phyloP scores from a whole-genome alignment of 768 basidiomycete genomes.

The Pleurotus cornucopiae region DNA sequence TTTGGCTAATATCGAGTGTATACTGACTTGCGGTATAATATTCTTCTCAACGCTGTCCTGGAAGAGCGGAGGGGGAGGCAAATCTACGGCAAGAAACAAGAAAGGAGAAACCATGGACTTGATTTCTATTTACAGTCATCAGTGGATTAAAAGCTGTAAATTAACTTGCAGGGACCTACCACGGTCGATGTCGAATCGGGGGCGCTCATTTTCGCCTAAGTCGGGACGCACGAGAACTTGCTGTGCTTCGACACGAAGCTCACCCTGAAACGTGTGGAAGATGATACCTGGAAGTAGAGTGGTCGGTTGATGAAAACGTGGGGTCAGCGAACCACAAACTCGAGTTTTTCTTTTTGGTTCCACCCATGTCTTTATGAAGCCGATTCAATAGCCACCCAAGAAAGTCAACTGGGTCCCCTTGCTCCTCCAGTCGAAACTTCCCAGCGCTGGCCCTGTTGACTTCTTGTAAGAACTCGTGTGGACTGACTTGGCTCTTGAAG shows the following conservation, averaged over 20 bases:
- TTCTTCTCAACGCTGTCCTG: conserved; percentile 96
- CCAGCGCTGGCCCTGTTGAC: conserved; percentile 85
- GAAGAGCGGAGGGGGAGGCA: conserved; percentile 96
- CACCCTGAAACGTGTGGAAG: conserved; percentile 92
- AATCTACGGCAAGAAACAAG: conserved; percentile 91
- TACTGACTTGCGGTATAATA: conserved; percentile 96
- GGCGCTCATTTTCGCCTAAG: conserved; percentile 70
- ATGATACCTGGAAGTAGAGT: conserved; percentile 62
- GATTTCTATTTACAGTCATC: conserved; percentile 54
- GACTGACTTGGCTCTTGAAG: conserved; percentile 97
- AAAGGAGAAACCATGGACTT: conserved; percentile 85
- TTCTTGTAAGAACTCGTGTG: conserved; percentile 99
- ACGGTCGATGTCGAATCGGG: conserved; percentile 91
- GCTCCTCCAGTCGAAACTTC: conserved; percentile 89
- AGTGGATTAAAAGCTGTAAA: conserved; percentile 3
- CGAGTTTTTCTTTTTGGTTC: conserved; percentile 87
- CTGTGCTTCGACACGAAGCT: conserved; percentile 89
- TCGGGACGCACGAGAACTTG: conserved; percentile 85
- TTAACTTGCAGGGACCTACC: conserved; percentile 42
- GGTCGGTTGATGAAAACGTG: conserved; percentile 11
- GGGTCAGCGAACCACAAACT: conserved; percentile 48
- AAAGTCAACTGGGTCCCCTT: conserved; percentile 96
- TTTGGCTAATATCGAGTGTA: conserved; percentile 86
- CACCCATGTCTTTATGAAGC: conserved; percentile 89
- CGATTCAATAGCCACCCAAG: conserved; percentile 93